Evolutionary conservation across 2,329 filamentous ascomycete species (phyloP).

Genomic region (Colletotrichum sp.): DNA sequence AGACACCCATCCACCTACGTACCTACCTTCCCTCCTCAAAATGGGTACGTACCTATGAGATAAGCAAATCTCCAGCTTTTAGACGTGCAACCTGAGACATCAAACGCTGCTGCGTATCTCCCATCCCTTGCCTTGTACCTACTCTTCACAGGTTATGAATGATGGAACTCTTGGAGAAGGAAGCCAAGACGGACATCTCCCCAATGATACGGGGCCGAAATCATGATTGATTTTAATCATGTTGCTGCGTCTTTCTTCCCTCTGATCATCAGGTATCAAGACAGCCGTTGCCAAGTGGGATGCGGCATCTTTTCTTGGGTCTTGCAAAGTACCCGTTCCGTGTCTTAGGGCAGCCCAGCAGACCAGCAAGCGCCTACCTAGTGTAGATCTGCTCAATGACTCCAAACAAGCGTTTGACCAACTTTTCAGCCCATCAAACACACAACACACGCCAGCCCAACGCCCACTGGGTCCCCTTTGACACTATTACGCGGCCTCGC

Average conservation of each 20-base stretch:
- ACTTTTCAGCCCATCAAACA: neutral
- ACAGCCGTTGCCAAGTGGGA: slow-evolving; percentile 11
- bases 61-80: neutral
- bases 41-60: neutral
- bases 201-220: neutral
- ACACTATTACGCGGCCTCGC: slow-evolving; percentile 11
- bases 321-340: neutral
- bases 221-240: neutral
- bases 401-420: slow-evolving; percentile 18
- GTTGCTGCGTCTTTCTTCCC: neutral
- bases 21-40: neutral
- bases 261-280: neutral
- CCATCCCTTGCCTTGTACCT: neutral
- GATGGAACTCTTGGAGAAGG: neutral
- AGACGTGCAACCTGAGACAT: slow-evolving; percentile 13
- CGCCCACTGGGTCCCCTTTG: neutral
- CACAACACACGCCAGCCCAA: neutral
- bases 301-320: neutral
- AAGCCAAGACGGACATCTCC: neutral
- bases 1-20: neutral
- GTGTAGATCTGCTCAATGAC: neutral
- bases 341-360: slow-evolving; percentile 6
- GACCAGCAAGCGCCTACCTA: slow-evolving; percentile 1
- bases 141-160: neutral
- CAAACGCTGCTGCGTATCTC: neutral